These are phyloP conservation scores for Durusdinium trenchii DNA, from an alignment of 73 alveolate genomes.

Conservation along the genomic window DNA sequence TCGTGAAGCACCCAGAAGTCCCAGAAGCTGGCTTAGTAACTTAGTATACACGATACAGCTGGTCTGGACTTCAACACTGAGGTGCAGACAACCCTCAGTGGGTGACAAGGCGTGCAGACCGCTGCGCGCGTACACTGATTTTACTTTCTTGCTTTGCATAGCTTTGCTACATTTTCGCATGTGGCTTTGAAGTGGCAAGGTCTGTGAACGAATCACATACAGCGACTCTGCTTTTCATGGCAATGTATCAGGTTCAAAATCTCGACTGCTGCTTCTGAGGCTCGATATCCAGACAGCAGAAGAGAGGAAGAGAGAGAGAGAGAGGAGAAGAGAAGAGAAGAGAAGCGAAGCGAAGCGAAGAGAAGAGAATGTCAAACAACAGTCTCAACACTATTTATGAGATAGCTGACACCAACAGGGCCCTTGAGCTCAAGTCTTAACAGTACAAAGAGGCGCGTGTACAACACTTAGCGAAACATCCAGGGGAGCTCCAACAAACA, in stretches of 20 bases:
- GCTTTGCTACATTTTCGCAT: not conserved
- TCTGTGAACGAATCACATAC: not conserved
- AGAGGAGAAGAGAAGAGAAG: too few relatives aligned
- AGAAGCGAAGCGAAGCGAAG: too few relatives aligned
- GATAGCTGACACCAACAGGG: too few relatives aligned
- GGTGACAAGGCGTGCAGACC: conserved; percentile 48
- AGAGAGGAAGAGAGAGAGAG: too few relatives aligned
- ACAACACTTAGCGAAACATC: too few relatives aligned
- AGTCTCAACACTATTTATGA: too few relatives aligned
- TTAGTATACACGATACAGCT: not conserved
- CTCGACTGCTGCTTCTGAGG: conserved; percentile 54
- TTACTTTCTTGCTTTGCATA: not conserved
- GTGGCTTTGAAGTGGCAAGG: not conserved
- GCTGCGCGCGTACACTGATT: not conserved
- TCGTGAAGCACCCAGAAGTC: not conserved
- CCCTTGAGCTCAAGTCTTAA: too few relatives aligned
- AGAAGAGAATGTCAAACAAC: too few relatives aligned
- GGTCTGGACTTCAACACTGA: not conserved
- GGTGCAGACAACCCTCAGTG: conserved; percentile 60
- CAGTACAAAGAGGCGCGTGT: too few relatives aligned
- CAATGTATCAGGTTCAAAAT: conserved; percentile 58
- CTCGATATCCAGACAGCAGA: too few relatives aligned
- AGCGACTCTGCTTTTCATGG: not conserved
- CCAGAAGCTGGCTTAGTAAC: not conserved
- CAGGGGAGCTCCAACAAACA: too few relatives aligned